Base-by-base conservation (phyloP, 768 basidiomycete genomes). In the Naganishia antarctica region DNA sequence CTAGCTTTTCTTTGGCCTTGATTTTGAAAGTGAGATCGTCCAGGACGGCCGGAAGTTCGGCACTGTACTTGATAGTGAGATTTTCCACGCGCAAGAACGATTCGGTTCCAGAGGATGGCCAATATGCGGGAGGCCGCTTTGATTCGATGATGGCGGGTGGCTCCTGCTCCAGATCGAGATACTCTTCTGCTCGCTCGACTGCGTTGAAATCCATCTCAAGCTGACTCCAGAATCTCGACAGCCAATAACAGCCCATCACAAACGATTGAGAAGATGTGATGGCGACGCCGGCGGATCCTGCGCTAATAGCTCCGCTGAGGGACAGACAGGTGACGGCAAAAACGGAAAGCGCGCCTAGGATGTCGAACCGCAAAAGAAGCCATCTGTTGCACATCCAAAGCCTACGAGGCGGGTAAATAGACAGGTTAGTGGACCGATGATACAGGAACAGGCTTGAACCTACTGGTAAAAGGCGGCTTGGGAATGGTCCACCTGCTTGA, bases 381-480 rank as follows among this genome's bases (percentile, higher is more conserved):
- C 88, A 91, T 53, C 90, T 80, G 69, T 89, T 91, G 9, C 85
- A 86, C 89, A 91, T 90, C 90, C 90, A 91, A 77, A 88, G 88
- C 15, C 80, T 83, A 64, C 50, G 18, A 7, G 25, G 34, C 31
- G 9, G 29, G 40, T 32, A n/a, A 31, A 6, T 16, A 59, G 48
- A 57, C 44, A 60, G 25, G 15, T n/a, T 37, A 7, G 34, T 37
- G 15, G 34, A 15, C 34, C 7, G 2, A 3, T 32, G 40, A n/a
- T 32, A 26, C 13, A 31, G 21, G 6, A 43, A 25, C 13, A 25
- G 57, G 23, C 6, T 13, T 16, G 21, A 32, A 50, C 84, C 86
- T 84, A 12, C 84, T 90, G n/a, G 87, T 90, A 53, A 66, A 81
- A 78, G 66, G 91, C 87, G 31, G 91, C 82, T 73, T 76, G 72